Conservation (phyloP, 176 grass and related monocot species). For the Eleusine indica region DNA sequence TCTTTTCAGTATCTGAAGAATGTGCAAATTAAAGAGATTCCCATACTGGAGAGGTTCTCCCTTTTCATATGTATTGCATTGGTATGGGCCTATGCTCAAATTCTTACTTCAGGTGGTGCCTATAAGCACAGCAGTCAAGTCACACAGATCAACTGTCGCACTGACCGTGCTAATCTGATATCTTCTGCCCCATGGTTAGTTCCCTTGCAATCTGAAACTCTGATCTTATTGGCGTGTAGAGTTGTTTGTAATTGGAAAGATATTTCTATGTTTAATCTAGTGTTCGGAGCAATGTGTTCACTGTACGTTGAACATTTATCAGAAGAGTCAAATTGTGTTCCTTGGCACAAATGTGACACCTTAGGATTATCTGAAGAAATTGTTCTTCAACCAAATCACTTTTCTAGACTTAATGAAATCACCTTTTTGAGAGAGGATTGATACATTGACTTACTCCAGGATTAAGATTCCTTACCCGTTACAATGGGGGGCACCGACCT, state of each 20-base stretch:
- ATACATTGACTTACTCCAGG: constrained; percentile 48
- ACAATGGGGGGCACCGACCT: constrained; percentile 97
- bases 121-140: constrained; percentile 66
- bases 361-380: background rate
- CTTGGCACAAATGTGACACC: background rate
- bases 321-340: background rate
- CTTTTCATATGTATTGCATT: constrained; percentile 72
- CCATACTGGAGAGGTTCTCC: constrained; percentile 90
- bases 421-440: background rate
- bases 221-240: background rate
- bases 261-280: background rate
- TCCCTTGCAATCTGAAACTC: background rate
- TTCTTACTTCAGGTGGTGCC: constrained; percentile 81
- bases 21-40: constrained; percentile 64
- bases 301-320: background rate
- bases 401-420: background rate
- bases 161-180: constrained; percentile 82
- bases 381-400: background rate
- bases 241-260: background rate
- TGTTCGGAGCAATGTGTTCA: background rate
- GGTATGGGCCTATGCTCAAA: constrained; percentile 83
- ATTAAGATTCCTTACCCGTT: constrained; percentile 94
- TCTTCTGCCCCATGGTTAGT: constrained; percentile 84
- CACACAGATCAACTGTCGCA: constrained; percentile 84
- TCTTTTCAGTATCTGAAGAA: constrained; percentile 77